phyloP scores from a whole-genome alignment of 768 basidiomycete genomes.

The Mycena belliarum region DNA sequence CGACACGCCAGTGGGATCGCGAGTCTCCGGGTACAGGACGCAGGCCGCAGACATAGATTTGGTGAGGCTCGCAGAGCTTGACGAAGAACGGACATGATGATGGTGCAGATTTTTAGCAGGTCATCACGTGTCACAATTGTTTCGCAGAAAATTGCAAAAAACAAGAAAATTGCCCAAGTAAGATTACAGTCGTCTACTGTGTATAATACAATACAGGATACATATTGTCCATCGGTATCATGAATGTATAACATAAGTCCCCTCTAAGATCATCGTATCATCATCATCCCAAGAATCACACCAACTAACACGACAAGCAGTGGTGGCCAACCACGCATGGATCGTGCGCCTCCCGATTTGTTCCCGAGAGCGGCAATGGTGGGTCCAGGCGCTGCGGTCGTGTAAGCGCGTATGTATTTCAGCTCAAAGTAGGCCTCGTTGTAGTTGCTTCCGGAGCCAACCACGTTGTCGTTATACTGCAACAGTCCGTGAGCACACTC shows the following conservation, averaged over 20 bases:
- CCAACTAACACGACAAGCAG: background rate
- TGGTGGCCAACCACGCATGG: background rate
- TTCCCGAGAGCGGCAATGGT: slow-evolving; percentile 34
- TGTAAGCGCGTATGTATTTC: slow-evolving; percentile 40
- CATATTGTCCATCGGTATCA: slow-evolving; percentile 1
- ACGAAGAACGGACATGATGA: slow-evolving; percentile 4
- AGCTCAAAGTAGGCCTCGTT: slow-evolving; percentile 65
- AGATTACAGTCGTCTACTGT: slow-evolving; percentile 3
- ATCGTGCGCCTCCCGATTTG: slow-evolving; percentile 21
- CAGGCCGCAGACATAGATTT: slow-evolving; percentile 9
- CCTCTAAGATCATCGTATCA: slow-evolving; percentile 4
- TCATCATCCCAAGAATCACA: slow-evolving; percentile 3
- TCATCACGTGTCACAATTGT: background rate
- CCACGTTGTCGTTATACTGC: slow-evolving; percentile 61
- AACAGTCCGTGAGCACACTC: background rate
- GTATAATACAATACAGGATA: background rate
- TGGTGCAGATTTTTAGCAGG: background rate
- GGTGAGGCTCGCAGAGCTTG: background rate
- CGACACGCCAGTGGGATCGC: background rate
- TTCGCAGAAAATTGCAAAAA: background rate
- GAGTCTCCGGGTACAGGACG: background rate
- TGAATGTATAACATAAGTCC: slow-evolving; percentile 12
- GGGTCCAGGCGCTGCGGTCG: slow-evolving; percentile 12
- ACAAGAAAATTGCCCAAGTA: background rate
- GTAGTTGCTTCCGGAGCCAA: slow-evolving; percentile 52